Conservation (phyloP, 108 stramenopile species). For the Schizochytrium sp. region DNA sequence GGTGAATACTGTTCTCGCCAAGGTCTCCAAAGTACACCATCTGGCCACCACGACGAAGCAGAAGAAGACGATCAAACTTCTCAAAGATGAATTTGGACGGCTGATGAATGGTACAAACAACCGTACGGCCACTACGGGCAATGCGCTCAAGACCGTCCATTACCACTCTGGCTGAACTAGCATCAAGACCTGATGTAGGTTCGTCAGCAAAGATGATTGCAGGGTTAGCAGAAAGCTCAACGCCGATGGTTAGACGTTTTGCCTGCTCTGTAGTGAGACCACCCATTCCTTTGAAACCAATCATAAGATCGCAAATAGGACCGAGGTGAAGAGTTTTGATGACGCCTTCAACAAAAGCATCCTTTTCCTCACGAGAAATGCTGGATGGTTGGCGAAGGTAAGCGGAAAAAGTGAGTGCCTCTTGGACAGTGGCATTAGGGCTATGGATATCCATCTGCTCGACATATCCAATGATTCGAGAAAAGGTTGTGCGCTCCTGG, state of each 20-base stretch:
- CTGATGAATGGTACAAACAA: slow-evolving; percentile 72
- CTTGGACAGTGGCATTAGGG: slow-evolving; percentile 78
- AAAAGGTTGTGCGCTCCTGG: slow-evolving; percentile 62
- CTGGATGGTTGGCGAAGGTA: slow-evolving; percentile 5
- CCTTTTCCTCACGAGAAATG: too few species aligned
- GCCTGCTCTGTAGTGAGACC: slow-evolving; percentile 88
- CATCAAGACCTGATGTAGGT: slow-evolving; percentile 70
- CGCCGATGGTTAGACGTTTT: slow-evolving; percentile 85
- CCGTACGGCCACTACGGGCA: slow-evolving; percentile 38
- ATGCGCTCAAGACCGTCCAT: slow-evolving; percentile 33
- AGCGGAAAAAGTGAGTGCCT: slow-evolving; percentile 77
- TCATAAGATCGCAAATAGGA: neutral
- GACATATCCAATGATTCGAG: slow-evolving; percentile 75
- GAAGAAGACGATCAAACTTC: slow-evolving; percentile 66
- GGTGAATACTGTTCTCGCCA: slow-evolving; percentile 73
- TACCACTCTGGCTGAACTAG: slow-evolving; percentile 14
- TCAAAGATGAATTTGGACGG: slow-evolving; percentile 64
- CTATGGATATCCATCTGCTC: slow-evolving; percentile 80
- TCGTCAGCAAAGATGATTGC: slow-evolving; percentile 84
- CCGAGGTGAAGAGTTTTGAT: slow-evolving; percentile 52
- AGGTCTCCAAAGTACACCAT: slow-evolving; percentile 72
- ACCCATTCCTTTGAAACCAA: slow-evolving; percentile 66
- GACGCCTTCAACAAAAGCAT: neutral
- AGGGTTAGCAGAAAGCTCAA: slow-evolving; percentile 85
- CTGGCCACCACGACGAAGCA: slow-evolving; percentile 67